Conservation (phyloP, 208 protist genomes). For the Wallacemonas rigidus region DNA sequence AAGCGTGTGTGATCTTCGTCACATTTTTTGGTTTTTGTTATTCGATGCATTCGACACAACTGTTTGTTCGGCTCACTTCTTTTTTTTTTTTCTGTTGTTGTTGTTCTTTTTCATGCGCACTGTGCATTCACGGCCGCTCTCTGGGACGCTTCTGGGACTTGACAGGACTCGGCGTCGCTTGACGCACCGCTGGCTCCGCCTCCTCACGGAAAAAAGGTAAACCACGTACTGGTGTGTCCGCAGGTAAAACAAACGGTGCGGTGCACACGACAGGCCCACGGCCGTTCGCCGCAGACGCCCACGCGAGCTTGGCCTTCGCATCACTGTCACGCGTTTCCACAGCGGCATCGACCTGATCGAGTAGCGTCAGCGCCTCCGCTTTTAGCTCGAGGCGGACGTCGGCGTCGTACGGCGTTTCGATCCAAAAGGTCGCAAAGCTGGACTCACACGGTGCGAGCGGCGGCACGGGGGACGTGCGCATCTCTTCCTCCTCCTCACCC, state of each 20-base stretch:
- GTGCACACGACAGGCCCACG: conserved; percentile 1
- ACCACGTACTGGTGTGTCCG: neutral
- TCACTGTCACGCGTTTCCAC: neutral
- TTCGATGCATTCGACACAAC: neutral
- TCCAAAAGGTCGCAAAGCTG: conserved; percentile 36
- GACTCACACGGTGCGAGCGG: conserved; percentile 22
- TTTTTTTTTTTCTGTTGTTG: conserved; percentile 1
- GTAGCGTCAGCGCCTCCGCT: conserved; percentile 4
- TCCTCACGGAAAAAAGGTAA: conserved; percentile 2
- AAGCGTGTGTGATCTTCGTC: too few relatives aligned
- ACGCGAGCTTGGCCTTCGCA: conserved; percentile 23
- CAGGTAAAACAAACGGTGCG: neutral
- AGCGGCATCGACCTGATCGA: conserved; percentile 17
- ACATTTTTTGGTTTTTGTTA: too few relatives aligned
- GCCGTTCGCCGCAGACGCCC: conserved; percentile 14
- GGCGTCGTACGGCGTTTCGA: conserved; percentile 30
- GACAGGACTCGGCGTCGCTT: neutral
- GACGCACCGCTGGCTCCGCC: neutral
- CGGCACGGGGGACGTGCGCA: neutral
- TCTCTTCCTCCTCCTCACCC: neutral
- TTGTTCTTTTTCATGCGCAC: neutral
- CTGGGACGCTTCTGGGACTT: neutral
- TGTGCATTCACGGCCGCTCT: neutral
- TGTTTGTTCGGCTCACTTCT: neutral
- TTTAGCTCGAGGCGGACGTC: conserved; percentile 11